Evolutionary conservation across 176 grass and related monocot genomes (phyloP).

Genomic region (Puccinellia tenuiflora): DNA sequence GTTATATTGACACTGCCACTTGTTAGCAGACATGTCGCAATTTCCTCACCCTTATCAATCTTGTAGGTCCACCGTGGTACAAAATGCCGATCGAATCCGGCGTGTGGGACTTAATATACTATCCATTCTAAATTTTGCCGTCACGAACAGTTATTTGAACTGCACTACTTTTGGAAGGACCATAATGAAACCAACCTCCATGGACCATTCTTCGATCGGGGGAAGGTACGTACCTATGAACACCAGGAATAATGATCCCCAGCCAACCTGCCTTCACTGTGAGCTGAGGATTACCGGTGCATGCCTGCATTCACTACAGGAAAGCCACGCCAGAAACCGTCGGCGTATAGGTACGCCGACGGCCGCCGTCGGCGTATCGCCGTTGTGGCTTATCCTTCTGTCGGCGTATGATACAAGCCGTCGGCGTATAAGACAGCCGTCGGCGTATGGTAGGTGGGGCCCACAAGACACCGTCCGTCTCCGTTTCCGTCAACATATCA

Average conservation of each 20-base stretch:
- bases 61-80: neutral
- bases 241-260: neutral
- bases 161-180: neutral
- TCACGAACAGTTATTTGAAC: neutral
- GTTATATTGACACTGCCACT: neutral
- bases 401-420: too few species aligned
- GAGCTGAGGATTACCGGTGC: neutral
- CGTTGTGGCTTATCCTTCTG: too few species aligned
- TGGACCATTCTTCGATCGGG: neutral
- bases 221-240: neutral
- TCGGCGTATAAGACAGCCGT: too few species aligned
- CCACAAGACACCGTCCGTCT: too few species aligned
- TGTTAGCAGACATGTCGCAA: neutral
- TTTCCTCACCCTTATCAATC: neutral
- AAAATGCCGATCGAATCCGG: neutral
- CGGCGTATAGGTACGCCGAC: too few species aligned
- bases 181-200: constrained; percentile 1
- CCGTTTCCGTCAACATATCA: too few species aligned
- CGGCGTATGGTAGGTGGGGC: too few species aligned
- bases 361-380: too few species aligned
- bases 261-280: neutral
- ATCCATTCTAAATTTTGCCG: neutral
- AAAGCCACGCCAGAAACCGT: too few species aligned
- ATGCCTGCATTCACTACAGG: neutral
- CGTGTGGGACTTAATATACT: neutral